Evolutionary conservation across 306 rosid genomes (phyloP), one percentile per base, ranked within the genome.

Genomic region (Trifolium subterraneum): DNA sequence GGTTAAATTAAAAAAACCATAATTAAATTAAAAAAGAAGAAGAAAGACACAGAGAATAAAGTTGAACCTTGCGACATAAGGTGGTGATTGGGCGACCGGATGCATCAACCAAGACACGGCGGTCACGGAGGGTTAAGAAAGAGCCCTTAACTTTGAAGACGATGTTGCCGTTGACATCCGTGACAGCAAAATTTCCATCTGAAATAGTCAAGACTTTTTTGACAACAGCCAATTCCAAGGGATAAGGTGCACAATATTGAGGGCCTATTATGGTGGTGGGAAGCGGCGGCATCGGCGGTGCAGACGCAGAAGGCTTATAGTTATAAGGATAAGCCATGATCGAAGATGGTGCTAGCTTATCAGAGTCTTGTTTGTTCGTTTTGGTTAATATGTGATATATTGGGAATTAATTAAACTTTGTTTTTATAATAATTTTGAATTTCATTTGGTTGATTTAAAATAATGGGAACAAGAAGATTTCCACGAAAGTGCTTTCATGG

Each of bases 81-180:
- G 87, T 80, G 47, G 67, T 63, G 52, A 88, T 25, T 58, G 87
- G 86, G 7, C 76, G 10, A 23, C 86, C 86, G 9, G 84, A 73
- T 27, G 85, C 69, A 31, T 90, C 96, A 11, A 81, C 23, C 13
- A 90, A 23, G 7, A 83, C 60, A 1, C 87, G 88, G 6, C 78
- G 86, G 7, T 79, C 82, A 48, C 44, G 86, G 10, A 75, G 29
- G 27, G 38, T 38, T 16, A 83, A 3, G 42, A 83, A 59, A 33
- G 86, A 69, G 1, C 78, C 89, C 11, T 78, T 83, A 0, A 90
- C 73, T 68, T 84, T 83, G 71, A 88, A 84, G 41, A 86, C 51
- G 13, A 81, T 35, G 77, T 77, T 86, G 22, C 83, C 86, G 38
- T 86, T 84, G 0, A 79, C 16, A 42, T 87, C 96, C 0, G 84